phyloP scores from a whole-genome alignment of 768 basidiomycete species.

The Mycena amicta region DNA sequence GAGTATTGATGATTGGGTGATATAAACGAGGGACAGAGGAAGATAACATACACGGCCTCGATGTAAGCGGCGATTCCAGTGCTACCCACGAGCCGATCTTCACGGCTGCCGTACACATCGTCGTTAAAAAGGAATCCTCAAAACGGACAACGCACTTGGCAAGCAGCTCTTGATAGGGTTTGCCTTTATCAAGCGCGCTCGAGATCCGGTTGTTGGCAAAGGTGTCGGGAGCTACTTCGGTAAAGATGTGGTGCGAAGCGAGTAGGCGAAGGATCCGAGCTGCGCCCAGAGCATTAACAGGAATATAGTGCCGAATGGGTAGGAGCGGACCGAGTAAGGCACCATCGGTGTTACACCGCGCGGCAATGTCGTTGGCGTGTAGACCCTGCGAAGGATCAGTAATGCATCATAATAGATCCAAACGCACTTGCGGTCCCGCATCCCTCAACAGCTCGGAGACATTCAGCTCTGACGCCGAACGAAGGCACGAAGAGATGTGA shows the following conservation, averaged over 20 bases:
- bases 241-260: not conserved
- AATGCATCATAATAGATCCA: not conserved
- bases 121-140: not conserved
- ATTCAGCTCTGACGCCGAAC: not conserved
- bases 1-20: no score
- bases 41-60: no score
- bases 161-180: not conserved
- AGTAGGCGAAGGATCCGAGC: not conserved
- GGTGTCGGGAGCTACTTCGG: not conserved
- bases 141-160: not conserved
- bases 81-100: no score
- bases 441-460: not conserved
- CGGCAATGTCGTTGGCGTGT: not conserved
- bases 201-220: not conserved
- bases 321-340: not conserved
- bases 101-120: no score
- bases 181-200: not conserved
- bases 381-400: not conserved
- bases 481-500: not conserved
- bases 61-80: no score
- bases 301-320: not conserved
- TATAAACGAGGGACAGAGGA: no score
- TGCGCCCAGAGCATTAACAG: not conserved
- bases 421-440: not conserved
- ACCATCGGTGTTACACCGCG: not conserved